Evolutionary conservation across 2,329 filamentous ascomycete genomes (phyloP), one percentile per base, ranked within the genome.

Genomic region (Diaporthe sp.): DNA sequence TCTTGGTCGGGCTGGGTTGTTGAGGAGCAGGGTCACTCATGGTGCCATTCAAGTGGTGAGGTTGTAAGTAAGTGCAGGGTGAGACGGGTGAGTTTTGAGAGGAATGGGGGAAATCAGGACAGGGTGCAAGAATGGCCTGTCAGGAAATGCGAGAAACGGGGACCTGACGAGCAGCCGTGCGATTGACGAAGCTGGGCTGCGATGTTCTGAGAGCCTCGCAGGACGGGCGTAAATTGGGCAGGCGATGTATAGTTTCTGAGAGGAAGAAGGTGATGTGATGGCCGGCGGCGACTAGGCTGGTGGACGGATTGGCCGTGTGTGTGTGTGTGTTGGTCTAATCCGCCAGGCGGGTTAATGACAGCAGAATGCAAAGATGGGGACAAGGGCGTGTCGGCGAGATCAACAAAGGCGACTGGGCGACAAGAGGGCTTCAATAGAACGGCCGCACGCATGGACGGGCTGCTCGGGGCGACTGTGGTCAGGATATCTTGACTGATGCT

Each of bases 11-110:
- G 74, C 75, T 75, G 74, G 75, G 71, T 68, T 75, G 74, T 28
- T 76, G 73, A 57, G 69, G 66, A 40, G 71, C 71, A 68, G 70
- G 66, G 75, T 76, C 75, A 58, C 74, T 76, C 75, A 76, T 76
- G 75, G 67, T 73, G 75, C 75, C 75, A 76, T 76, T 52, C 75
- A 75, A 50, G 22, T 61, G 45, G 61, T 71, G 66, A 58, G 45
- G 67, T 74, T 67, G 60, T 64, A 58, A 69, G 54, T 69, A 61
- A 73, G 52, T 74, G 57, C 40, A 58, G 55, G 64, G 75, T 75
- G 73, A 72, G 52, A 68, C 58, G 42, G 57, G 42, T 38, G 17
- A 67, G 25, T 17, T 17, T 25, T 60, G 52, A 40, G 50, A 25
- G 57, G 57, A 47, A 70, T 35, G 55, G 38, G 40, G 50, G 61